Conservation (phyloP, 345 rosid species). For the Alliaria petiolata region DNA sequence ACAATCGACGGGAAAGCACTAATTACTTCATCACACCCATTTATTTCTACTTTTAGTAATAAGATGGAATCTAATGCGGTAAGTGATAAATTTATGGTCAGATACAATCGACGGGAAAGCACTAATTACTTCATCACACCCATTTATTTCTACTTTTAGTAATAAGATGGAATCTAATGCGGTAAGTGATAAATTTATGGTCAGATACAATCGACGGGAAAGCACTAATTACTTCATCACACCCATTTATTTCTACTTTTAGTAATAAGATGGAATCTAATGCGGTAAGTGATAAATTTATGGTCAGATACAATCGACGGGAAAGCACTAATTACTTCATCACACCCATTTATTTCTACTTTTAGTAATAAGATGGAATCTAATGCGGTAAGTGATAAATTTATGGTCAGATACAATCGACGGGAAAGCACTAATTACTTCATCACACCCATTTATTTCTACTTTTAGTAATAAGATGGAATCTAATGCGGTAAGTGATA, state of each 20-base stretch:
- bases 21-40: constrained; percentile 2
- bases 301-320: background rate
- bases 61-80: background rate
- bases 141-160: background rate
- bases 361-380: background rate
- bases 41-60: background rate
- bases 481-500: background rate
- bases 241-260: background rate
- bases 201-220: background rate
- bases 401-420: background rate
- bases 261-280: background rate
- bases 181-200: background rate
- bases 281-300: background rate
- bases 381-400: background rate
- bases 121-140: constrained; percentile 5
- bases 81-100: background rate
- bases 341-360: background rate
- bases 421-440: background rate
- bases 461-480: background rate
- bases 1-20: background rate
- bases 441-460: background rate
- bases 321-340: constrained; percentile 2
- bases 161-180: background rate
- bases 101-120: background rate
- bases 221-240: constrained; percentile 1